A percentile compares a stretch with the other conserved stretches of the same genome.
Conservation (phyloP, 805 yeast species). For the Hanseniaspora pseudoguilliermondii region DNA sequence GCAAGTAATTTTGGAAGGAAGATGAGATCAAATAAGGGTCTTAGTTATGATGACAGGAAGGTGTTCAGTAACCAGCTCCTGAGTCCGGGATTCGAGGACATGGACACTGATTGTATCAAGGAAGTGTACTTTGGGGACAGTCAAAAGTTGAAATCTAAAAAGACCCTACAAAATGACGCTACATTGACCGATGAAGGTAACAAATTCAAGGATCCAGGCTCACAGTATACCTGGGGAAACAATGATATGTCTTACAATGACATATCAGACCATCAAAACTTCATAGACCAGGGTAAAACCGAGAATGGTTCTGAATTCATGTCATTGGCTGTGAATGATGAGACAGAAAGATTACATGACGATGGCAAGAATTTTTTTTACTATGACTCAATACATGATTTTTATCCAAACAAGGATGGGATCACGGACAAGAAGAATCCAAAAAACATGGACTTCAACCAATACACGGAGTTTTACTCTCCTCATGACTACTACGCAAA, state of each 20-base stretch:
- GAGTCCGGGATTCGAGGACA: neutral
- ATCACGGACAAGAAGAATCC: neutral
- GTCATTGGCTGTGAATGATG: neutral
- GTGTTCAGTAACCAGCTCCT: neutral
- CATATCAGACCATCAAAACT: neutral
- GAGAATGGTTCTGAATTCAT: neutral
- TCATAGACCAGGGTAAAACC: neutral
- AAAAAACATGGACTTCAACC: neutral
- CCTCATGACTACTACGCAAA: constrained; percentile 35
- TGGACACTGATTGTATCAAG: constrained; percentile 13
- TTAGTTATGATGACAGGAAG: neutral
- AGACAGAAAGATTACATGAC: neutral
- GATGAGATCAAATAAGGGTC: neutral
- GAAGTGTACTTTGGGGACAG: constrained; percentile 13
- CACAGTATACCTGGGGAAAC: constrained; percentile 5
- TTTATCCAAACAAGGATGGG: neutral
- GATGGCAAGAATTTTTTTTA: neutral
- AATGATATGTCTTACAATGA: constrained; percentile 1
- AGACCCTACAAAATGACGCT: constrained; percentile 18
- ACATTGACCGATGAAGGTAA: constrained; percentile 20
- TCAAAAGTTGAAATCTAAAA: neutral
- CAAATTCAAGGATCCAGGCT: constrained; percentile 10
- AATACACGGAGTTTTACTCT: constrained; percentile 24
- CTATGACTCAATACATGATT: constrained; percentile 10
- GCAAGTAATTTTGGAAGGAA: neutral